phyloP scores from a whole-genome alignment of 305 asterid genomes.

The Fraxinus platypoda region DNA sequence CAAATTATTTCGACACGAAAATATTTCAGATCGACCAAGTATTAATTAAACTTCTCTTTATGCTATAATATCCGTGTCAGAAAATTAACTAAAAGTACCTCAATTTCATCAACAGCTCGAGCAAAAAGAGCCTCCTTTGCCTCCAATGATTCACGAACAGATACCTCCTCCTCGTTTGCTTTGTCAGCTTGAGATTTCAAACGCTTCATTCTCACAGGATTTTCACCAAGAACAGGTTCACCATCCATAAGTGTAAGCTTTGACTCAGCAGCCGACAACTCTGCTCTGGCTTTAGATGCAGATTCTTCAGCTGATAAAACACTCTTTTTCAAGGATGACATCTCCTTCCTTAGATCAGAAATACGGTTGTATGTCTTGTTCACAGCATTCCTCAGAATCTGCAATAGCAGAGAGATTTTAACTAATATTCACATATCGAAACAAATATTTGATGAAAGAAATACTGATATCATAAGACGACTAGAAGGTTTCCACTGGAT shows the following conservation, averaged over 20 bases:
- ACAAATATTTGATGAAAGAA: neutral
- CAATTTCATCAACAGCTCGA: conserved; percentile 75
- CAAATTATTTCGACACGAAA: neutral
- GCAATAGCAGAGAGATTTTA: conserved; percentile 22
- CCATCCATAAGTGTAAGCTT: conserved; percentile 85
- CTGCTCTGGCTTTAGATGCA: conserved; percentile 72
- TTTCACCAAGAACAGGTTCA: conserved; percentile 92
- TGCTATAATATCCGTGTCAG: neutral
- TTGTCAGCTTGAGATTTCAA: conserved; percentile 66
- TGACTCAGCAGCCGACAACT: conserved; percentile 70
- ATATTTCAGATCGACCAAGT: neutral
- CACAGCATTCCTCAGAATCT: conserved; percentile 86
- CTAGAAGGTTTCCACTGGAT: neutral
- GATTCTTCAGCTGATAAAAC: conserved; percentile 55
- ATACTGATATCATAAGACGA: neutral
- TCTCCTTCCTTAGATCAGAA: conserved; percentile 85
- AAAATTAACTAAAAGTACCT: conserved; percentile 46
- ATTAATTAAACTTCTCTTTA: neutral
- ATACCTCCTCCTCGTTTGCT: conserved; percentile 66
- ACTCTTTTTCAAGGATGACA: conserved; percentile 61
- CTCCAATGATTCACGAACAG: conserved; percentile 72
- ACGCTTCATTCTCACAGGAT: conserved; percentile 86
- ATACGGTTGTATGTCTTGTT: conserved; percentile 89
- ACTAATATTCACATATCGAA: conserved; percentile 19
- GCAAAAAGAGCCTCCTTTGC: conserved; percentile 89